A percentile compares a stretch with the other conserved stretches of the same genome.
Evolutionary conservation across 148 eudicot genomes (phyloP).

Genomic region (Pouteria glomerata): DNA sequence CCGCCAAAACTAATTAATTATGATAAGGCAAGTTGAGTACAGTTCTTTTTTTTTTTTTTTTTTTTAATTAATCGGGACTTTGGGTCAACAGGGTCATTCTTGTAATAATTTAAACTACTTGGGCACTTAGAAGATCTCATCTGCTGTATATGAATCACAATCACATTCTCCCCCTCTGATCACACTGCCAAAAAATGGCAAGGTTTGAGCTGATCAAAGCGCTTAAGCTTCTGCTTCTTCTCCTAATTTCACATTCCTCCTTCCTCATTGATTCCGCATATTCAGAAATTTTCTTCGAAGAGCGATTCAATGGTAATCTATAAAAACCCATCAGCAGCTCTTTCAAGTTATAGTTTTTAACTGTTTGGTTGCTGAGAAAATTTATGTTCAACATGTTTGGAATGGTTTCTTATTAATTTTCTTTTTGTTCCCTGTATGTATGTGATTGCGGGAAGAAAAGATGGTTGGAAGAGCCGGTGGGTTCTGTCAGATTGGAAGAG

Average conservation of each 20-base stretch:
- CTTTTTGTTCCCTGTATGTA: neutral
- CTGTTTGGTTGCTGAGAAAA: slow-evolving; percentile 9
- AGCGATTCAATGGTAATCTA: slow-evolving; percentile 44
- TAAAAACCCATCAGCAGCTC: neutral
- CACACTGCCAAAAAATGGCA: slow-evolving; percentile 18
- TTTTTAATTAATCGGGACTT: no score
- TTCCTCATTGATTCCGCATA: slow-evolving; percentile 9
- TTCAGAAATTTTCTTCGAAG: slow-evolving; percentile 52
- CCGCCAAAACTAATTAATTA: no score
- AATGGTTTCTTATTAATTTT: neutral
- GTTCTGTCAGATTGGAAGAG: slow-evolving; percentile 90
- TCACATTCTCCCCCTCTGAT: neutral
- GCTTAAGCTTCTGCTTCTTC: slow-evolving; percentile 17
- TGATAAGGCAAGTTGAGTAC: no score
- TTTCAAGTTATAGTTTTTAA: neutral
- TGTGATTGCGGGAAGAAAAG: slow-evolving; percentile 20
- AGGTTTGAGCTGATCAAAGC: slow-evolving; percentile 7
- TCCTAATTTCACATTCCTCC: slow-evolving; percentile 8
- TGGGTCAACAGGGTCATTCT: neutral
- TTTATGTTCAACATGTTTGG: neutral
- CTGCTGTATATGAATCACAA: no score
- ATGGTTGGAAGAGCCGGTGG: slow-evolving; percentile 90
- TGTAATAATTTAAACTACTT: neutral
- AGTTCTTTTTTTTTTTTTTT: no score
- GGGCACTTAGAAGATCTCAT: neutral